These are phyloP conservation scores for Fusarium hostae DNA, from an alignment of 2,329 filamentous ascomycete species.

Conservation along the genomic window DNA sequence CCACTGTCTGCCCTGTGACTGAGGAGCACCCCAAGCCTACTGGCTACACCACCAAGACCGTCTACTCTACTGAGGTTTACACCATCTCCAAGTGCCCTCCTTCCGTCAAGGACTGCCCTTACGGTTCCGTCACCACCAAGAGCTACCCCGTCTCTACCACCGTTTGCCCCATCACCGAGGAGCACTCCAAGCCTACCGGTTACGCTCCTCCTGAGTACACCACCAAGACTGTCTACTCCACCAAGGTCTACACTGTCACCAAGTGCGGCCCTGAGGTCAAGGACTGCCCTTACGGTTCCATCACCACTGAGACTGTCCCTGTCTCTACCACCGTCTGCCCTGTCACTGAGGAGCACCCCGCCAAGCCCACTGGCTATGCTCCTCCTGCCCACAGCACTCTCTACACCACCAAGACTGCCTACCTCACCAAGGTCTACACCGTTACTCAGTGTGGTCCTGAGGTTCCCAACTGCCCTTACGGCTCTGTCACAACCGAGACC, in stretches of 20 bases:
- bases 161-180: constrained; percentile 34
- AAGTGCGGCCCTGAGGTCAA: constrained; percentile 44
- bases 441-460: constrained; percentile 48
- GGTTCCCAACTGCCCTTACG: constrained; percentile 48
- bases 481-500: constrained; percentile 45
- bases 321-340: constrained; percentile 13
- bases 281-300: constrained; percentile 47
- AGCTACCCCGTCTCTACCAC: constrained; percentile 35
- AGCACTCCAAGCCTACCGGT: constrained; percentile 30
- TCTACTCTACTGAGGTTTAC: constrained; percentile 31
- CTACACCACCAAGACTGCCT: constrained; percentile 48
- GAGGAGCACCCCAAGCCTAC: constrained; percentile 37
- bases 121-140: constrained; percentile 32
- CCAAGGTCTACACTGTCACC: constrained; percentile 48
- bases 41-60: constrained; percentile 44
- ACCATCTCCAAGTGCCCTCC: constrained; percentile 32
- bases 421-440: constrained; percentile 49
- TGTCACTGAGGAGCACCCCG: constrained; percentile 23
- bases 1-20: constrained; percentile 57
- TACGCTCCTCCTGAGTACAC: constrained; percentile 48
- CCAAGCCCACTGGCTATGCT: constrained; percentile 28
- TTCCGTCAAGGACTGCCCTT: constrained; percentile 49
- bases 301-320: constrained; percentile 39
- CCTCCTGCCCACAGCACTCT: constrained; percentile 39
- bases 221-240: constrained; percentile 45